These are phyloP conservation scores for Trametes cubensis DNA, from an alignment of 768 basidiomycete genomes.

Conservation along the genomic window DNA sequence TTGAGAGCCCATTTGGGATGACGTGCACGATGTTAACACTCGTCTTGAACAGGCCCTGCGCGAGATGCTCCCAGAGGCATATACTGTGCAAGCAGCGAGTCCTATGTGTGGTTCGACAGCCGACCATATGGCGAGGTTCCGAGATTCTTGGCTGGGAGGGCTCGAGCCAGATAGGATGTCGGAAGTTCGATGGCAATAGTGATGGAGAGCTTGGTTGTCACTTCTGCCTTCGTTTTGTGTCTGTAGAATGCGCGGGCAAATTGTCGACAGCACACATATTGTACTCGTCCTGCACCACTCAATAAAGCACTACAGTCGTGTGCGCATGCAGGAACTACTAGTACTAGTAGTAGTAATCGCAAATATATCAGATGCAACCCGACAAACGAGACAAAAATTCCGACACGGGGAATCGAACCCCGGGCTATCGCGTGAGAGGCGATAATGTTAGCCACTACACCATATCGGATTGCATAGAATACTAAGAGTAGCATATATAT, in stretches of 20 bases:
- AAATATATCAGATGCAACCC: too few relatives aligned
- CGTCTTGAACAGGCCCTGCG: constrained; percentile 40
- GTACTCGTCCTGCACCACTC: too few relatives aligned
- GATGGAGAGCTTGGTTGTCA: too few relatives aligned
- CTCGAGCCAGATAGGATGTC: constrained; percentile 20
- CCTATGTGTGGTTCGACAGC: constrained; percentile 48
- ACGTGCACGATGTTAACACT: background rate
- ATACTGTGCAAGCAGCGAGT: constrained; percentile 55
- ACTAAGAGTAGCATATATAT: too few relatives aligned
- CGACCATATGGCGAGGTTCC: constrained; percentile 30
- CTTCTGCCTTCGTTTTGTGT: too few relatives aligned
- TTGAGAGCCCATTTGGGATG: background rate
- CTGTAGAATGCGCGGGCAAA: too few relatives aligned
- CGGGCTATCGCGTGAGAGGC: constrained; percentile 27
- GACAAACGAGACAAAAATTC: too few relatives aligned
- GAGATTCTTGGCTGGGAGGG: constrained; percentile 18
- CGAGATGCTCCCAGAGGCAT: constrained; percentile 58
- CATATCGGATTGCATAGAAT: constrained; percentile 23
- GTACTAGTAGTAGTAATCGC: too few relatives aligned
- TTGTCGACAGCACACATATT: too few relatives aligned
- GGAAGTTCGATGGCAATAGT: constrained; percentile 17
- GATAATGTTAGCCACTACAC: constrained; percentile 27
- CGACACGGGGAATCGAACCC: constrained; percentile 27
- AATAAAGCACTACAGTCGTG: too few relatives aligned
- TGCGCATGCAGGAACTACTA: too few relatives aligned